Percentiles rank a stretch among this genome's conserved stretches.
phyloP scores from a whole-genome alignment of 2,329 filamentous ascomycete genomes.

The Paraphaeosphaeria minitans region DNA sequence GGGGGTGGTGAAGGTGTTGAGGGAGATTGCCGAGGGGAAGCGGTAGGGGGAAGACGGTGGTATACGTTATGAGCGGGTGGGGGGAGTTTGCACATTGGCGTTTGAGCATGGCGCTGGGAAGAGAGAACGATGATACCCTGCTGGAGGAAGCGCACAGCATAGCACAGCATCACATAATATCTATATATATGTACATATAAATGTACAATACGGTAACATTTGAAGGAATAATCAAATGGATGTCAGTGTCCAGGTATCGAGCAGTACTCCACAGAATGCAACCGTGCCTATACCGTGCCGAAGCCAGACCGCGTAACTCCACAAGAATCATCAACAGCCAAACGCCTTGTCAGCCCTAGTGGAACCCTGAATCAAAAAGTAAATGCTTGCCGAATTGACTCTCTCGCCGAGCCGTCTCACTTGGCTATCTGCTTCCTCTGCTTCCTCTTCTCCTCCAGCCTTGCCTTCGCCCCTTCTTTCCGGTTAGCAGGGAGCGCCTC shows the following conservation, averaged over 20 bases:
- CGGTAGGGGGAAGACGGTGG: slow-evolving; percentile 6
- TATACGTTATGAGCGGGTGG: not conserved
- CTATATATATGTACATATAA: too few relatives aligned
- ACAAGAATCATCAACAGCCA: not conserved
- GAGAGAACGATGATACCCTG: slow-evolving; percentile 3
- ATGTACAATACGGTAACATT: slow-evolving; percentile 6
- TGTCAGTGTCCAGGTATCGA: not conserved
- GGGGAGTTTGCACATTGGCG: not conserved
- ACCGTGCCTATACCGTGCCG: not conserved
- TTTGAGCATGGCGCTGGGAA: not conserved
- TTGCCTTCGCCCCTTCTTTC: slow-evolving; percentile 34
- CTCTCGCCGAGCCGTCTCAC: not conserved
- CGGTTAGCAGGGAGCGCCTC: slow-evolving; percentile 29
- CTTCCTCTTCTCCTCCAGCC: slow-evolving; percentile 34
- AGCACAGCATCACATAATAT: too few relatives aligned
- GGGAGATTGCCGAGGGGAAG: slow-evolving; percentile 53
- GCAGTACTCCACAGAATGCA: not conserved
- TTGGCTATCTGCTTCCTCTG: slow-evolving; percentile 24
- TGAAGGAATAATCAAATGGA: slow-evolving; percentile 6
- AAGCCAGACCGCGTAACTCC: not conserved
- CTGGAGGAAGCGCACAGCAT: not conserved
- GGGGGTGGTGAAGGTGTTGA: slow-evolving; percentile 59
- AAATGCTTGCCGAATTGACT: not conserved
- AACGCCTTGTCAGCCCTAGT: not conserved
- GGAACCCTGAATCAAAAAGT: not conserved